Conservation (phyloP, 1,284 basidiomycete genomes). For the Rhodotorula sp. region DNA sequence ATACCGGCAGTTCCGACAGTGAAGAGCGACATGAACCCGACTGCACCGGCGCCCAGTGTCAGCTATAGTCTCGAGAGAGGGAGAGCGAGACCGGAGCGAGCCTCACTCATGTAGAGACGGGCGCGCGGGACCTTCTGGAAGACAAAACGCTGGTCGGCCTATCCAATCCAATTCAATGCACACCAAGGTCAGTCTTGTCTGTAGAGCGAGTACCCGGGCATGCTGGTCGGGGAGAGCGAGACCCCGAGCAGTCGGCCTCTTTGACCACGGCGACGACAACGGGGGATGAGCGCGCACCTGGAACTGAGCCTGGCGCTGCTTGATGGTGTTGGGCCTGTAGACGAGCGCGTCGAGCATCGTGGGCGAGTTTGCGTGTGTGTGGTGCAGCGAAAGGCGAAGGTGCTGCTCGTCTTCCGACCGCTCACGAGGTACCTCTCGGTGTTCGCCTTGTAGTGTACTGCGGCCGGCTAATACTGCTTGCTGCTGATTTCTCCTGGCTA, state of each 20-base stretch:
- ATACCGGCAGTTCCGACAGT: slow-evolving; percentile 41
- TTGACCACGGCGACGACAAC: neutral
- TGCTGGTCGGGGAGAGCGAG: neutral
- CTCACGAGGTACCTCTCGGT: neutral
- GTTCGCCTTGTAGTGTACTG: neutral
- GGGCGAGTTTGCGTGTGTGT: neutral
- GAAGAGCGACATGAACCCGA: slow-evolving; percentile 42
- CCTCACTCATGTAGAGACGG: slow-evolving; percentile 44
- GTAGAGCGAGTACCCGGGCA: neutral
- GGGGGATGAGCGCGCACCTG: slow-evolving; percentile 22
- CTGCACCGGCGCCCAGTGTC: slow-evolving; percentile 11
- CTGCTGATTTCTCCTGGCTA: too few species aligned
- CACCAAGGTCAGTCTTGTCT: neutral
- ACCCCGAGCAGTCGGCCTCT: neutral
- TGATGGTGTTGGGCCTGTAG: slow-evolving; percentile 38
- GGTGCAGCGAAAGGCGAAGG: neutral
- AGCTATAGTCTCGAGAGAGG: neutral
- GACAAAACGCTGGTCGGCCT: slow-evolving; percentile 41
- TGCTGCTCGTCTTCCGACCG: neutral
- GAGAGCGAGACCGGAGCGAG: neutral
- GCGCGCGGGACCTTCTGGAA: slow-evolving; percentile 45
- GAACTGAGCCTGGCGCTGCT: slow-evolving; percentile 28
- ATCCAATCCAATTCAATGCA: slow-evolving; percentile 1
- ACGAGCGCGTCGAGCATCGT: slow-evolving; percentile 43
- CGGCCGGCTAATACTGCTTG: too few species aligned